Conservation (phyloP, 2,329 filamentous ascomycete species). For the Claviceps sp. region DNA sequence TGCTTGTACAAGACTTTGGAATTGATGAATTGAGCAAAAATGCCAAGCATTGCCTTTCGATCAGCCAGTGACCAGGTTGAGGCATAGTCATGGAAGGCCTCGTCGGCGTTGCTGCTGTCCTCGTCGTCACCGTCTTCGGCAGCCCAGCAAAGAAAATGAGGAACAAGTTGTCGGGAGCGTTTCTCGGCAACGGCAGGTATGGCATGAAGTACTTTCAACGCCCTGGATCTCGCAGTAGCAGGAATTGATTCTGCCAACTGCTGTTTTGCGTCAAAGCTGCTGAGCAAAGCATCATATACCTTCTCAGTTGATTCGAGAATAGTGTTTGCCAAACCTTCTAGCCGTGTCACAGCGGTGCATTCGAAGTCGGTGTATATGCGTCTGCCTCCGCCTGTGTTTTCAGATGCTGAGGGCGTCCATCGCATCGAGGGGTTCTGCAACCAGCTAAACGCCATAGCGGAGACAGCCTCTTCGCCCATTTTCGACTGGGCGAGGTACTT, state of each 20-base stretch:
- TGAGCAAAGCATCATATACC: conserved; percentile 44
- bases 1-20: conserved; percentile 71
- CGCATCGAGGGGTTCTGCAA: conserved; percentile 44
- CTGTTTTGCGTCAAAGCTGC: conserved; percentile 53
- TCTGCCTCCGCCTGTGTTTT: conserved; percentile 21
- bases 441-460: conserved; percentile 67
- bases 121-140: conserved; percentile 30
- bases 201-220: conserved; percentile 62
- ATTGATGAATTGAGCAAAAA: conserved; percentile 80
- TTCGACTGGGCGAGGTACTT: conserved; percentile 60
- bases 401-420: conserved; percentile 31
- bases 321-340: conserved; percentile 38
- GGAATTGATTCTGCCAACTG: conserved; percentile 35
- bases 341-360: conserved; percentile 58
- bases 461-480: conserved; percentile 58
- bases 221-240: conserved; percentile 55
- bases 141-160: conserved; percentile 76
- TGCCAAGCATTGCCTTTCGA: conserved; percentile 65
- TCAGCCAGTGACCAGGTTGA: conserved; percentile 61
- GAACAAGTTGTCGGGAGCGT: conserved; percentile 70
- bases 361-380: conserved; percentile 60
- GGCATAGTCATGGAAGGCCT: conserved; percentile 18
- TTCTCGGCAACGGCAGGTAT: conserved; percentile 73
- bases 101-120: conserved; percentile 25
- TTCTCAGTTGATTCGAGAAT: conserved; percentile 39